Percentiles rank a stretch among this genome's conserved stretches.
phyloP scores from a whole-genome alignment of 164 flowering plant genomes.

The Nelumbo lutea region DNA sequence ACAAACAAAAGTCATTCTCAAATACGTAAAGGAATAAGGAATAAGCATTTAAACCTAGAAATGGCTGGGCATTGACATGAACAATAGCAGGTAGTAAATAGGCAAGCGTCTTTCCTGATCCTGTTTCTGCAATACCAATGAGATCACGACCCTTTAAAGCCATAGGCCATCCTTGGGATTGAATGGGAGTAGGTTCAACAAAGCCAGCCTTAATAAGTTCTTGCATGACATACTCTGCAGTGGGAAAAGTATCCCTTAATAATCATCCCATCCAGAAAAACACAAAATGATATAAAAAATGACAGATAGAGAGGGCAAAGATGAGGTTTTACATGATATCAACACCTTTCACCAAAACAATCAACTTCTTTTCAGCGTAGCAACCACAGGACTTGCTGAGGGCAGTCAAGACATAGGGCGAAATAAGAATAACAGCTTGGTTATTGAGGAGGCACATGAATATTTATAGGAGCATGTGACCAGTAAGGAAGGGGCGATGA shows the following conservation, averaged over 20 bases:
- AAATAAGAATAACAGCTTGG: too few relatives aligned
- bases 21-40: not conserved
- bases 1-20: not conserved
- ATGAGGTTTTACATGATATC: too few relatives aligned
- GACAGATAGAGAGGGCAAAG: not conserved
- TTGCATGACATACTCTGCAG: slow-evolving; percentile 87
- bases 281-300: not conserved
- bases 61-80: slow-evolving; percentile 98
- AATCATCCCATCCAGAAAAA: slow-evolving; percentile 7
- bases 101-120: slow-evolving; percentile 98
- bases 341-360: not conserved
- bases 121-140: slow-evolving; percentile 98
- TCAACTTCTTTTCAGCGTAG: not conserved
- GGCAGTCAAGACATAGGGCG: too few relatives aligned
- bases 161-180: slow-evolving; percentile 99
- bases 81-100: slow-evolving; percentile 96
- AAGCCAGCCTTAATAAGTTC: slow-evolving; percentile 93
- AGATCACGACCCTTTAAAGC: slow-evolving; percentile 97
- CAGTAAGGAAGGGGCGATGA: too few relatives aligned
- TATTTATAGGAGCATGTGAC: too few relatives aligned
- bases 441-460: too few relatives aligned
- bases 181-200: slow-evolving; percentile 93
- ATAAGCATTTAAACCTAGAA: slow-evolving; percentile 50
- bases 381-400: too few relatives aligned
- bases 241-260: slow-evolving; percentile 4